Conservation (phyloP, 805 yeast species). For the Yarrowia sp. region DNA sequence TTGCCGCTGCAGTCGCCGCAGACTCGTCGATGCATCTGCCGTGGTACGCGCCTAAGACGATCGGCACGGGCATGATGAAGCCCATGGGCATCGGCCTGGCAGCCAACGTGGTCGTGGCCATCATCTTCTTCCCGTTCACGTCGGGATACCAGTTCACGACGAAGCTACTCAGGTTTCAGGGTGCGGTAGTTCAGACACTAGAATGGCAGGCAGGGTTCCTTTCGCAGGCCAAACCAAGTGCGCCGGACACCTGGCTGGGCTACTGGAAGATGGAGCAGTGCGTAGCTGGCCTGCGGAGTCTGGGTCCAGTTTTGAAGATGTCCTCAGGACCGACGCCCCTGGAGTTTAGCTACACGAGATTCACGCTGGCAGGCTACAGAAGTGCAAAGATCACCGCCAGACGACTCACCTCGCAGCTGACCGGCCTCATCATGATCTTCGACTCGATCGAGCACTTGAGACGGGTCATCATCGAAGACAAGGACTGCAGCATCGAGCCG, state of each 20-base stretch:
- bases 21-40: neutral
- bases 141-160: conserved; percentile 13
- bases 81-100: conserved; percentile 12
- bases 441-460: conserved; percentile 6
- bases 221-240: neutral
- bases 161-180: neutral
- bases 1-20: neutral
- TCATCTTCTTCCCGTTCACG: conserved; percentile 3
- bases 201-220: neutral
- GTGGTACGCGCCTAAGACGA: neutral
- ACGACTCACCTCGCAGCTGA: neutral
- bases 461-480: neutral
- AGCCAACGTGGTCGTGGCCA: neutral
- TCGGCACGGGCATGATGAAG: neutral
- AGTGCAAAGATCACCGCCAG: neutral
- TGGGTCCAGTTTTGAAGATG: conserved; percentile 31
- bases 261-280: conserved; percentile 8
- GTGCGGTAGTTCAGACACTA: neutral
- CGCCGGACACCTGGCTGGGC: neutral
- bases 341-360: conserved; percentile 4
- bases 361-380: neutral
- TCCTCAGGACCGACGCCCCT: conserved; percentile 31
- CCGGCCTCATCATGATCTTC: conserved; percentile 1
- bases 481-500: neutral
- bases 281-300: neutral